These are phyloP conservation scores for Drechslerella stenobrocha DNA, from an alignment of 2,329 filamentous ascomycete species.

Conservation along the genomic window DNA sequence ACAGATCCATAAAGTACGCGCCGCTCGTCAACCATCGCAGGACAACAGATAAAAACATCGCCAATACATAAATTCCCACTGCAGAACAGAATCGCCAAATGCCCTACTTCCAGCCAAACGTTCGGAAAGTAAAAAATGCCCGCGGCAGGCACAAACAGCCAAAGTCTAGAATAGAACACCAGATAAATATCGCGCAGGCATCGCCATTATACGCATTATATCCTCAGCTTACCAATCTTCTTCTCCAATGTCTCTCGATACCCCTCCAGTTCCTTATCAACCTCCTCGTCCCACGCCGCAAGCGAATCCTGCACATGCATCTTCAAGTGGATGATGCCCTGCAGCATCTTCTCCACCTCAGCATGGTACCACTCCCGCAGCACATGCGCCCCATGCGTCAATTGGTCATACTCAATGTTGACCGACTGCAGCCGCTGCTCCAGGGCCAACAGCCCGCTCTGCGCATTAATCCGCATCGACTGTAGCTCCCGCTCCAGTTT, in stretches of 20 bases:
- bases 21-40: neutral
- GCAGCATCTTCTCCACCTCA: slow-evolving; percentile 91
- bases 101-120: too few relatives aligned
- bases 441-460: slow-evolving; percentile 85
- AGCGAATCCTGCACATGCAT: slow-evolving; percentile 90
- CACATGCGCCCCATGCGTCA: slow-evolving; percentile 78
- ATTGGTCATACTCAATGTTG: slow-evolving; percentile 94
- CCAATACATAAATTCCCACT: neutral
- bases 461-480: slow-evolving; percentile 81
- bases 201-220: slow-evolving; percentile 21
- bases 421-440: slow-evolving; percentile 96
- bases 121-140: too few relatives aligned
- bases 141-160: too few relatives aligned
- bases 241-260: slow-evolving; percentile 60
- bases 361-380: slow-evolving; percentile 97
- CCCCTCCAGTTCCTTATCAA: slow-evolving; percentile 87
- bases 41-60: neutral
- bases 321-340: slow-evolving; percentile 98
- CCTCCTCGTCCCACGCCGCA: slow-evolving; percentile 92
- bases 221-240: slow-evolving; percentile 40
- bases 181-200: slow-evolving; percentile 3
- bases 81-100: too few relatives aligned
- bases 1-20: neutral
- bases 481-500: slow-evolving; percentile 99
- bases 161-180: too few relatives aligned